Percentiles rank a stretch among this genome's conserved stretches.
These are phyloP conservation scores for Truncatella angustata DNA, from an alignment of 2,329 filamentous ascomycete species.

Conservation along the genomic window DNA sequence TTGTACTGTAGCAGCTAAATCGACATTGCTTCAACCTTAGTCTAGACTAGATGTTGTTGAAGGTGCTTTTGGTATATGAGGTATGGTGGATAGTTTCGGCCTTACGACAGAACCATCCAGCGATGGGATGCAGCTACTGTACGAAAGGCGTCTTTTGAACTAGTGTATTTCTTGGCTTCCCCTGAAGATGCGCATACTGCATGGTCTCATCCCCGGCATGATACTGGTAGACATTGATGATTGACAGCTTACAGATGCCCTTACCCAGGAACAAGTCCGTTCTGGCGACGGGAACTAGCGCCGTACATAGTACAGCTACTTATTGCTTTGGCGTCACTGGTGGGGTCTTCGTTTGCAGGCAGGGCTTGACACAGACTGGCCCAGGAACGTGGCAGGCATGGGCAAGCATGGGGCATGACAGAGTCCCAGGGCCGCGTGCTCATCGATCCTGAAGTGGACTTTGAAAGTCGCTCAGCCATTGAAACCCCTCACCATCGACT, in stretches of 20 bases:
- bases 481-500: neutral
- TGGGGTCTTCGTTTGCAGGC: neutral
- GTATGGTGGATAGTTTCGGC: no score
- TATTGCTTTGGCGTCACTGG: slow-evolving; percentile 1
- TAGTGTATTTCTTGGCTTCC: neutral
- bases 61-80: no score
- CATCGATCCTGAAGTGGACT: neutral
- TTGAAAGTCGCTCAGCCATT: neutral
- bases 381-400: slow-evolving; percentile 3
- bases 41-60: no score
- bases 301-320: neutral
- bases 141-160: neutral
- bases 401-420: neutral
- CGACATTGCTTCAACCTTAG: no score
- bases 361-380: neutral
- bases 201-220: neutral
- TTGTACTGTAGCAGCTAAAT: no score
- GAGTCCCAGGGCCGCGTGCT: neutral
- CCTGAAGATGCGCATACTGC: neutral
- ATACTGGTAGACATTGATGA: neutral
- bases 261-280: neutral
- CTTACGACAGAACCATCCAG: no score
- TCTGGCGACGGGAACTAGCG: neutral
- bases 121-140: neutral
- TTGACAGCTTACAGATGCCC: neutral